A percentile compares a stretch with the other conserved stretches of the same genome.
Conservation (phyloP, 2,329 filamentous ascomycete genomes). For the Rhinocladiella similis region DNA sequence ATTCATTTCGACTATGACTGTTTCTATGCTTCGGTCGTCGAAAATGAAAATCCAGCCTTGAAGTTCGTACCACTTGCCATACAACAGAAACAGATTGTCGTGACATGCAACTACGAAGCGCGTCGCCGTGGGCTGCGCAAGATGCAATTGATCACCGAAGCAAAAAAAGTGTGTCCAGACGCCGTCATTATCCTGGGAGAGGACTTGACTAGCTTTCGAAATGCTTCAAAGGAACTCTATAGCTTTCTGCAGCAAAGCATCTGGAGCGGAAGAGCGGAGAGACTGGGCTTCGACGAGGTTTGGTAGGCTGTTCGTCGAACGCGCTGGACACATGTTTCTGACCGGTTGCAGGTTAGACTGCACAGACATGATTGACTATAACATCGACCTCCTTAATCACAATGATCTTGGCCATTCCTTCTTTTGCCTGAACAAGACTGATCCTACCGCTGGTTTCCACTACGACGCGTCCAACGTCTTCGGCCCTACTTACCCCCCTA, state of each 20-base stretch:
- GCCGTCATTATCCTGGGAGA: constrained; percentile 84
- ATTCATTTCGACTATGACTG: constrained; percentile 74
- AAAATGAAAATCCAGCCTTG: constrained; percentile 74
- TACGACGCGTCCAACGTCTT: constrained; percentile 71
- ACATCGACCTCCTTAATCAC: constrained; percentile 68
- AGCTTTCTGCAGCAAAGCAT: constrained; percentile 69
- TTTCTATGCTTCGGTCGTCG: constrained; percentile 91
- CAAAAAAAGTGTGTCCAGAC: constrained; percentile 76
- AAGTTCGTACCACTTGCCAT: constrained; percentile 75
- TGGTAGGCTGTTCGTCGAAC: constrained; percentile 51
- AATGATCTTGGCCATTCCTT: constrained; percentile 68
- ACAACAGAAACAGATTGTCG: constrained; percentile 89
- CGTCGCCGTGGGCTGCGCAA: constrained; percentile 67
- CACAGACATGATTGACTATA: constrained; percentile 83
- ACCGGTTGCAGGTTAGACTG: constrained; percentile 65
- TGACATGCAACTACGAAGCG: constrained; percentile 93
- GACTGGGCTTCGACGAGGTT: constrained; percentile 88
- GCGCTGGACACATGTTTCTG: constrained; percentile 8
- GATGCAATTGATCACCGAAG: constrained; percentile 81
- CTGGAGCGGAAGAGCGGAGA: constrained; percentile 77
- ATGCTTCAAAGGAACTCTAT: constrained; percentile 81
- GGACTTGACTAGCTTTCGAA: constrained; percentile 79
- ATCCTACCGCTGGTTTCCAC: constrained; percentile 76
- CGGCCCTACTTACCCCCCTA: constrained; percentile 61
- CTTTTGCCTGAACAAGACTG: constrained; percentile 71